Percentiles rank a stretch among this genome's conserved stretches.
phyloP scores from a whole-genome alignment of 768 basidiomycete species.

The Nidularia pulvinata region DNA sequence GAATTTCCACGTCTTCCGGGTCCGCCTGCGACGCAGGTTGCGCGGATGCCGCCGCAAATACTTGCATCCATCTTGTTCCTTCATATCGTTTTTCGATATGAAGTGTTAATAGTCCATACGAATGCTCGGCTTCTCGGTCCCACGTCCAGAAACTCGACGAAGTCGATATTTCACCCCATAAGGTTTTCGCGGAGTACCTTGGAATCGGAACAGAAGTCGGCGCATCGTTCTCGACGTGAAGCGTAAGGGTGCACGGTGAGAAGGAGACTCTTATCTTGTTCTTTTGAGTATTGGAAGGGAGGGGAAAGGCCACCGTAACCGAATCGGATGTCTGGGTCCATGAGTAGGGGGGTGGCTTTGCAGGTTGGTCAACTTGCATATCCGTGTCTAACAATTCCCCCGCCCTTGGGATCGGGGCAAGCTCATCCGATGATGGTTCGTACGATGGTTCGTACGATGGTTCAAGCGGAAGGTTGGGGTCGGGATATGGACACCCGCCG shows the following conservation, averaged over 20 bases:
- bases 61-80: constrained; percentile 83
- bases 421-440: constrained; percentile 43
- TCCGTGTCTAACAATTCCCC: constrained; percentile 52
- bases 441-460: constrained; percentile 51
- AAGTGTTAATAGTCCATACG: constrained; percentile 67
- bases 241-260: constrained; percentile 54
- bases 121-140: constrained; percentile 72
- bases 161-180: constrained; percentile 83
- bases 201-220: constrained; percentile 40
- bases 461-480: constrained; percentile 25
- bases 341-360: constrained; percentile 79
- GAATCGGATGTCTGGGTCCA: constrained; percentile 91
- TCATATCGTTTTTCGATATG: constrained; percentile 88
- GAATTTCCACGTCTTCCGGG: constrained; percentile 63
- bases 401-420: constrained; percentile 66
- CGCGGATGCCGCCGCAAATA: constrained; percentile 63
- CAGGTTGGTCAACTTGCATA: constrained; percentile 29
- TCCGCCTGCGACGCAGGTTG: constrained; percentile 18
- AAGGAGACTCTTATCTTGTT: constrained; percentile 68
- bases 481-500: constrained; percentile 56
- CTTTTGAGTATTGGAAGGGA: constrained; percentile 71
- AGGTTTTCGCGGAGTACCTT: constrained; percentile 53
- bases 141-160: constrained; percentile 93
- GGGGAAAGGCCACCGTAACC: constrained; percentile 79
- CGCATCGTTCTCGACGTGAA: constrained; percentile 12